These are phyloP conservation scores for Puccinellia tenuiflora DNA, from an alignment of 176 grass and related monocot genomes.

Conservation along the genomic window DNA sequence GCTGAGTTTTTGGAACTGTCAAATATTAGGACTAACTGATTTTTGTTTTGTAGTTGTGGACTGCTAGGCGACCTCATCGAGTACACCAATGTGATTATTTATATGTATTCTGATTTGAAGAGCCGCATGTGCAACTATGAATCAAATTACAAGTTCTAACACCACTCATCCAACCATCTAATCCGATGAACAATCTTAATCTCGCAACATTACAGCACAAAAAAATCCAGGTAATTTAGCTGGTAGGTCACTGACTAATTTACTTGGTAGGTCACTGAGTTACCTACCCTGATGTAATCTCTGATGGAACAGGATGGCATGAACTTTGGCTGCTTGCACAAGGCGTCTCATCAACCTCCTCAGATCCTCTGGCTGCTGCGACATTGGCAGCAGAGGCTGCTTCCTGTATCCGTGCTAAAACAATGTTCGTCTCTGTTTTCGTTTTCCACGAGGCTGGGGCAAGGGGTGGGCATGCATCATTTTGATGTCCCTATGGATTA, in stretches of 20 bases:
- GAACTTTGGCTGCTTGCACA: slow-evolving; percentile 46
- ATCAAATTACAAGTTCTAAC: background rate
- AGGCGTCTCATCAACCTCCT: slow-evolving; percentile 51
- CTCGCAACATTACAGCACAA: background rate
- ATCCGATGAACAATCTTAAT: background rate
- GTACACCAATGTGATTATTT: background rate
- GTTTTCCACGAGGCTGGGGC: background rate
- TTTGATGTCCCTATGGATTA: background rate
- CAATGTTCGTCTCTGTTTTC: background rate
- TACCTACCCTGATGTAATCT: slow-evolving; percentile 53
- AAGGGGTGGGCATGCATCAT: background rate
- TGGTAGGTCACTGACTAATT: slow-evolving; percentile 5
- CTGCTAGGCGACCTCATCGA: too few species aligned
- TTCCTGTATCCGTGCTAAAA: background rate
- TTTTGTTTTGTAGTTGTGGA: too few species aligned
- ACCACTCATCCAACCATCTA: background rate
- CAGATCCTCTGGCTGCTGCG: background rate
- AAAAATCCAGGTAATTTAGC: slow-evolving; percentile 15
- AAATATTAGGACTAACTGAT: background rate
- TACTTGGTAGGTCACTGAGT: slow-evolving; percentile 1
- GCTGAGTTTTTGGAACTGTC: background rate
- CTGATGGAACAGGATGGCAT: slow-evolving; percentile 73
- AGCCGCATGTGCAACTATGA: background rate
- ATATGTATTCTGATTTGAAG: background rate
- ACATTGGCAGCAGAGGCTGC: background rate